Base-by-base conservation (phyloP, 306 rosid species). In the Mimosa pudica region DNA sequence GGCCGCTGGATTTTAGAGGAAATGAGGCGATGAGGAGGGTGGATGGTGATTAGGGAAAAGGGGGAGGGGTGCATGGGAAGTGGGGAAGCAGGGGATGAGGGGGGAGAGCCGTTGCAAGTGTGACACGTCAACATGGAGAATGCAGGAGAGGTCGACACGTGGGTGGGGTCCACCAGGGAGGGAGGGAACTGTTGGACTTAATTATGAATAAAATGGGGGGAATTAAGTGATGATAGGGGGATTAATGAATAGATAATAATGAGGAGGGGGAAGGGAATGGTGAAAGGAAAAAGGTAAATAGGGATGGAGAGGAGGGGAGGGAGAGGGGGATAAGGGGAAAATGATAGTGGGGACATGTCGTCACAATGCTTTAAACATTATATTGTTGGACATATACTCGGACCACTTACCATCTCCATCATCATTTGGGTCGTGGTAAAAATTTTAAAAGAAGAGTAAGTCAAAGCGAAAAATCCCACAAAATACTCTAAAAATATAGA, bases 51-150 rank as follows among this genome's bases (percentile, higher is more conserved):
- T 62, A 12, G 24, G 20, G 78, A 24, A 70, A 48, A 41, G 18
- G 72, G 57, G 71, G 81, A 6, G 83, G 77, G 70, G 76, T 61
- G 82, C 77, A 81, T 62, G 36, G 76, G 76, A 81, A 55, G 73
- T 10, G 80, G 81, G 82, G 79, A 38, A 84, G 73, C 73, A 72
- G 79, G 54, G 66, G 87, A 88, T 45, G 7, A 20, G 13, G 12
- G 0, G 88, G 87, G 46, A 55, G 46, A 84, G 82, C 95, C 92
- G 89, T 83, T 82, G 74, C 49, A 70, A 81, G 38, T 65, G 13
- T 16, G 87, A 84, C 88, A 89, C 85, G 90, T 86, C 77, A 65
- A 74, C 12, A 77, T 49, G 57, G 74, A 41, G 35, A 79, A 24
- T 14, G 10, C 14, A 13, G 10, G 33, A 79, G 63, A 8, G 3